Percentiles rank a stretch among this genome's conserved stretches.
Conservation (phyloP, 2,329 filamentous ascomycete genomes). For the Pseudocercospora pini-densiflorae region DNA sequence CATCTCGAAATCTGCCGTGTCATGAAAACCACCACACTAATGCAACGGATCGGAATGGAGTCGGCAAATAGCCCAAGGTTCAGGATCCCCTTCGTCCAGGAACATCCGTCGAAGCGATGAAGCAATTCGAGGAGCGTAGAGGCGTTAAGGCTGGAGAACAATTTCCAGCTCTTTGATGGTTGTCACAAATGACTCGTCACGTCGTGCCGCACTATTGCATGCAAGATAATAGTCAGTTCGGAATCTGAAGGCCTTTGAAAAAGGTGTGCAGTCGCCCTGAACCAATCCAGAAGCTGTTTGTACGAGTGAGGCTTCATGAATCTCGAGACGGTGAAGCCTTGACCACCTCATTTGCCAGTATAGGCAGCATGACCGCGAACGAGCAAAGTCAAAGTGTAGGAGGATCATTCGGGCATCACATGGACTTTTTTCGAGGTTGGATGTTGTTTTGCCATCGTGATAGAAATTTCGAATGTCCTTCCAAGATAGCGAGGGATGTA, state of each 20-base stretch:
- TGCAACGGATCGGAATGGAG: neutral
- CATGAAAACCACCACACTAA: constrained; percentile 8
- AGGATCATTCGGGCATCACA: constrained; percentile 8
- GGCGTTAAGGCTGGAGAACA: neutral
- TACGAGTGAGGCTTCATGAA: constrained; percentile 7
- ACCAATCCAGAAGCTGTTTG: neutral
- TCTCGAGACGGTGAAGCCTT: constrained; percentile 12
- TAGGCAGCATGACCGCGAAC: constrained; percentile 5
- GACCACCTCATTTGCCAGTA: constrained; percentile 6
- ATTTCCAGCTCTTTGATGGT: neutral
- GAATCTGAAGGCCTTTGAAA: constrained; percentile 13
- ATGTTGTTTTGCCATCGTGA: neutral
- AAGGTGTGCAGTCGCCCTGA: constrained; percentile 2
- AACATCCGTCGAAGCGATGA: neutral
- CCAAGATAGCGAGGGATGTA: constrained; percentile 6
- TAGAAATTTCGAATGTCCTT: neutral
- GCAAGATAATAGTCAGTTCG: neutral
- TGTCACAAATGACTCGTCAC: constrained; percentile 7
- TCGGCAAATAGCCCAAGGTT: neutral
- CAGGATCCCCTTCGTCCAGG: neutral
- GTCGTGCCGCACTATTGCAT: neutral
- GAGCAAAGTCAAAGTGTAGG: neutral
- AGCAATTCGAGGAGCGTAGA: neutral
- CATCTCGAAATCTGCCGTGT: neutral
- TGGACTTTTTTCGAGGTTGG: constrained; percentile 3